Base-by-base conservation (phyloP, 345 rosid species). In the Arabis alpina region DNA sequence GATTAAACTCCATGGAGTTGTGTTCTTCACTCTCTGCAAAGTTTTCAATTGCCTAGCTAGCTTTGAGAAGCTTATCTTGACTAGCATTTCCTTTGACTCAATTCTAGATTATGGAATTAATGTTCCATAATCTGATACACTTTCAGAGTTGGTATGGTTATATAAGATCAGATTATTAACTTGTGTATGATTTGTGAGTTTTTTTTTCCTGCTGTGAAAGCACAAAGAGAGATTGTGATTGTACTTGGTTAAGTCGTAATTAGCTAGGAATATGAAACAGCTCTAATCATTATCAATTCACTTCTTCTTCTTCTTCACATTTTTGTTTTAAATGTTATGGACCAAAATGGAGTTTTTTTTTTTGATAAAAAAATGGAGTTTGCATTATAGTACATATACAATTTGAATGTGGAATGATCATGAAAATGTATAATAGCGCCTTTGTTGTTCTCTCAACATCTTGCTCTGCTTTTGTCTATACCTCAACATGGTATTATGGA, bases 341-440 rank as follows among this genome's bases (percentile, higher is more conserved):
- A 27, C 40, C 48, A 43, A 51, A 66, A 45, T 53, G 47, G 59
- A 43, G 43, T 54, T 61, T 68, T 19, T 19, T 19, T 19, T 19
- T 19, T 19, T 19, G 23, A 19, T 19, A 19, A 19, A 19, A 43
- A 51, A 66, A 45, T 53, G 47, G 59, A 43, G 43, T 54, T 61
- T 68, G 68, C 73, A 45, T 61, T 59, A 67, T 44, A 24, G 45
- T 10, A 52, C 55, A 42, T 19, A 19, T 19, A 19, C 23, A 19
- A 19, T 19, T 42, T 55, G 59, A 51, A 52, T 42, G 41, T 59
- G 54, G 68, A 19, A 19, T 19, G 23, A 19, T 19, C 23, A 74
- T 60, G 44, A 54, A 61, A 30, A 28, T 73, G 64, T 68, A 75
- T 75, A 75, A 60, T 74, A 4, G 32, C 2, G n/a, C 32, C 6